phyloP scores from a whole-genome alignment of 2,329 filamentous ascomycete species.

The Cladophialophora yegresii region DNA sequence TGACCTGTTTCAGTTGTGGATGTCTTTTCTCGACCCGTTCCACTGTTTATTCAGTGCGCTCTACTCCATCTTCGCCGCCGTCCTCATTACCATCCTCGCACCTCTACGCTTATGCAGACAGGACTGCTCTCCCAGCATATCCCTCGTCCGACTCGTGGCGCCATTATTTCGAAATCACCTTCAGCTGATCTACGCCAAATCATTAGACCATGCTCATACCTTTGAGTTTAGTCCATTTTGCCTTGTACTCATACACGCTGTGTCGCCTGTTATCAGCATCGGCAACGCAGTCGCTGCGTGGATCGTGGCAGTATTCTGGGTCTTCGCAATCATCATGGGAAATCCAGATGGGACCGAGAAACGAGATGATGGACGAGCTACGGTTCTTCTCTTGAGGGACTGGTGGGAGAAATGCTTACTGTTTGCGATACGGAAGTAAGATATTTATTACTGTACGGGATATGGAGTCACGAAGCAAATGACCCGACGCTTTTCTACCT shows the following conservation, averaged over 20 bases:
- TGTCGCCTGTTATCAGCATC: conserved; percentile 59
- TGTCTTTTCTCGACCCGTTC: conserved; percentile 52
- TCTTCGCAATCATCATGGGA: conserved; percentile 62
- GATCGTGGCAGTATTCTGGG: conserved; percentile 64
- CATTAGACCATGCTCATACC: conserved; percentile 37
- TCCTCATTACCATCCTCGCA: conserved; percentile 54
- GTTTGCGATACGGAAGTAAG: conserved; percentile 39
- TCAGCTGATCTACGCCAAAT: conserved; percentile 34
- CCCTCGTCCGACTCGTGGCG: conserved; percentile 33
- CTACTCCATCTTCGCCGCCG: conserved; percentile 56
- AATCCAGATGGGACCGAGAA: conserved; percentile 63
- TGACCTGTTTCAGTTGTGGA: conserved; percentile 35
- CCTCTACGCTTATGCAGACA: conserved; percentile 58
- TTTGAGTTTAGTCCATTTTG: conserved; percentile 44
- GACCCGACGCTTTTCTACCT: background rate
- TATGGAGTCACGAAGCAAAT: conserved; percentile 7
- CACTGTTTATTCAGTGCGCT: conserved; percentile 57
- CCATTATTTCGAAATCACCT: conserved; percentile 35
- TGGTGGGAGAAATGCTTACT: conserved; percentile 64
- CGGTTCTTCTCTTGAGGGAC: conserved; percentile 59
- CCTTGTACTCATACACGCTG: conserved; percentile 56
- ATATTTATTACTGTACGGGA: conserved; percentile 5
- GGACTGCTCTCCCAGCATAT: conserved; percentile 43
- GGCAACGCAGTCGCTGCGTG: conserved; percentile 60
- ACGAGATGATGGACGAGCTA: conserved; percentile 62